Percentiles rank a stretch among this genome's conserved stretches.
phyloP scores from a whole-genome alignment of 139 green algal species.

The Yamagishiella unicocca region DNA sequence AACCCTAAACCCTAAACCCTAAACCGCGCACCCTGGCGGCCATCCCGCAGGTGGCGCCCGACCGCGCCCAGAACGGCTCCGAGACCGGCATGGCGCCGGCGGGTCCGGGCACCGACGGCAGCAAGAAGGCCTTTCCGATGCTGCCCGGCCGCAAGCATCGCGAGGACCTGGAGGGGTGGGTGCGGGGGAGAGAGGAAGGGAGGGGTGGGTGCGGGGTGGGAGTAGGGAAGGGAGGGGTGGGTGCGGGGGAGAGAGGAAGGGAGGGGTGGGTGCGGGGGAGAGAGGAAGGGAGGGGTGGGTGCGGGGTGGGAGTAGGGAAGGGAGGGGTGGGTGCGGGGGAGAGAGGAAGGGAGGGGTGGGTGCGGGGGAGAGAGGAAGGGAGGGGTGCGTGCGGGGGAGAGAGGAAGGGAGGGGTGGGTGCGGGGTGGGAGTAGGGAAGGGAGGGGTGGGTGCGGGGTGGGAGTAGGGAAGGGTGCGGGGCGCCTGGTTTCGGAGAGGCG shows the following conservation, averaged over 20 bases:
- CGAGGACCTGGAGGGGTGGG: conserved; percentile 44
- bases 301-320: not conserved
- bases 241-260: too few relatives aligned
- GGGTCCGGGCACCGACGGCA: not conserved
- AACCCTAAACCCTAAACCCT: too few relatives aligned
- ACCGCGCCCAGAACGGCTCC: not conserved
- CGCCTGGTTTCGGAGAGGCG: too few relatives aligned
- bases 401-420: too few relatives aligned
- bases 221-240: not conserved
- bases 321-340: not conserved
- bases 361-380: too few relatives aligned
- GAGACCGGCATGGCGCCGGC: not conserved
- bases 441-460: too few relatives aligned
- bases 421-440: too few relatives aligned
- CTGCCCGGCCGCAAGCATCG: conserved; percentile 22
- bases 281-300: not conserved
- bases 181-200: not conserved
- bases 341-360: too few relatives aligned
- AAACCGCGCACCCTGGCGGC: too few relatives aligned
- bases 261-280: not conserved
- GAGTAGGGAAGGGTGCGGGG: too few relatives aligned
- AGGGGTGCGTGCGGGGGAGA: too few relatives aligned
- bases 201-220: not conserved
- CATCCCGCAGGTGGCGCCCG: not conserved
- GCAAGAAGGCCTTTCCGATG: conserved; percentile 33